Conservation (phyloP, 495 filamentous ascomycete species). For the Hypoxylon perforatum region DNA sequence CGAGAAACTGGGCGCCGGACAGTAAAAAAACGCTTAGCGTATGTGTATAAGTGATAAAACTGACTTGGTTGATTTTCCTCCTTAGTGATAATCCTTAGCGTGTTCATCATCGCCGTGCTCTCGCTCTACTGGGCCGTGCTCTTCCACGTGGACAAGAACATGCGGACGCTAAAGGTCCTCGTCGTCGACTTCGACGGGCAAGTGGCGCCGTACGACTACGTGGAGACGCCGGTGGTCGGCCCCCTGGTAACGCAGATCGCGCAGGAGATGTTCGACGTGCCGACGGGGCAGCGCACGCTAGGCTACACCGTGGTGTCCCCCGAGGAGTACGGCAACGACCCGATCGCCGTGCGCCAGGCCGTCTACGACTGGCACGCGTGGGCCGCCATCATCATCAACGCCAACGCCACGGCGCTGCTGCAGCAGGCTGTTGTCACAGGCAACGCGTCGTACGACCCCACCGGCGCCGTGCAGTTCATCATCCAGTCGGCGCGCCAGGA, state of each 20-base stretch:
- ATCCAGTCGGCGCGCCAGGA: constrained; percentile 70
- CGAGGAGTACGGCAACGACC: constrained; percentile 67
- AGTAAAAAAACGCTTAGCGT: too few species aligned
- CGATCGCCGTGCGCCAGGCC: constrained; percentile 66
- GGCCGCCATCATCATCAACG: constrained; percentile 72
- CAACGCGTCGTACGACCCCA: constrained; percentile 72
- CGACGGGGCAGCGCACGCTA: constrained; percentile 49
- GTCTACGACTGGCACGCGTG: constrained; percentile 72
- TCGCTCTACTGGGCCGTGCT: constrained; percentile 72
- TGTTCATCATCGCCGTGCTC: constrained; percentile 65
- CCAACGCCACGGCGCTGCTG: constrained; percentile 72
- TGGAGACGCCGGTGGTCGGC: constrained; percentile 66
- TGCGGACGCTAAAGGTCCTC: constrained; percentile 62
- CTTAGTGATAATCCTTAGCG: constrained; percentile 63
- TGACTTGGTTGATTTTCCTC: constrained; percentile 19
- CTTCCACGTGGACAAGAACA: constrained; percentile 60
- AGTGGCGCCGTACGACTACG: constrained; percentile 61
- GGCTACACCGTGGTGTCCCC: constrained; percentile 64
- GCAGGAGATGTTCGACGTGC: constrained; percentile 45
- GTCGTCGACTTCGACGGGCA: constrained; percentile 75
- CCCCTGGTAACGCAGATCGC: constrained; percentile 61
- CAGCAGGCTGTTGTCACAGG: constrained; percentile 65
- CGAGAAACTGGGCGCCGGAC: too few species aligned
- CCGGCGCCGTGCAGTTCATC: constrained; percentile 69
- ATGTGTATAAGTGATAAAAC: too few species aligned